These are phyloP conservation scores for Quercus lobata DNA, from an alignment of 331 rosid genomes.

Conservation along the genomic window DNA sequence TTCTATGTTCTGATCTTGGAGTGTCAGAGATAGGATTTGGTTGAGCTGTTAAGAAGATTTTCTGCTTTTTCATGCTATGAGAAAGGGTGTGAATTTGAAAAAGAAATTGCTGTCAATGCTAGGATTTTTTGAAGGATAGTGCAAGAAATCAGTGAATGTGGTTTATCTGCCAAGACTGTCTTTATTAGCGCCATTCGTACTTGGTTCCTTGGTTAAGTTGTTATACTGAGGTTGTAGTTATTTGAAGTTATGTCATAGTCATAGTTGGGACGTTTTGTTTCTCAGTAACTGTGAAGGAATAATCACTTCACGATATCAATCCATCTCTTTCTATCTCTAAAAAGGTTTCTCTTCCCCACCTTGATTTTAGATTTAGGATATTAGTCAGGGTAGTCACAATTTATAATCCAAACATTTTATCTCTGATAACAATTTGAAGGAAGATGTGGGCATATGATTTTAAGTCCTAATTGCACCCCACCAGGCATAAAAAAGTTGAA, in stretches of 20 bases:
- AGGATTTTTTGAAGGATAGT: background rate
- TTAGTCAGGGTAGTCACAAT: background rate
- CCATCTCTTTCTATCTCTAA: background rate
- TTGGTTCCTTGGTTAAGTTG: background rate
- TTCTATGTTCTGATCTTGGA: background rate
- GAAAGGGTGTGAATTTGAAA: background rate
- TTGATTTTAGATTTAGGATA: background rate
- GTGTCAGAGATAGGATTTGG: background rate
- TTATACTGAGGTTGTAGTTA: background rate
- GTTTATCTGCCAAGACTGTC: background rate
- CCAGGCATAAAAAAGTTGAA: too few relatives aligned
- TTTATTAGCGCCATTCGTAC: background rate
- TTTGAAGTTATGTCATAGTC: background rate
- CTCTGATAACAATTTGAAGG: background rate
- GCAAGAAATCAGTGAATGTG: background rate
- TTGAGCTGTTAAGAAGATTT: background rate
- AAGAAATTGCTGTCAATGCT: background rate
- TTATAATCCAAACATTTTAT: background rate
- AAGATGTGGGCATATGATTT: background rate
- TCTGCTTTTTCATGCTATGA: background rate
- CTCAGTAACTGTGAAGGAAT: background rate
- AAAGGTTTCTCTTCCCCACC: background rate
- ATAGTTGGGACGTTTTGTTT: background rate
- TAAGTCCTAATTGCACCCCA: background rate
- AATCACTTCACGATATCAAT: background rate